Base-by-base conservation (phyloP, 176 grass and related monocot species). In the Raddia distichophylla region DNA sequence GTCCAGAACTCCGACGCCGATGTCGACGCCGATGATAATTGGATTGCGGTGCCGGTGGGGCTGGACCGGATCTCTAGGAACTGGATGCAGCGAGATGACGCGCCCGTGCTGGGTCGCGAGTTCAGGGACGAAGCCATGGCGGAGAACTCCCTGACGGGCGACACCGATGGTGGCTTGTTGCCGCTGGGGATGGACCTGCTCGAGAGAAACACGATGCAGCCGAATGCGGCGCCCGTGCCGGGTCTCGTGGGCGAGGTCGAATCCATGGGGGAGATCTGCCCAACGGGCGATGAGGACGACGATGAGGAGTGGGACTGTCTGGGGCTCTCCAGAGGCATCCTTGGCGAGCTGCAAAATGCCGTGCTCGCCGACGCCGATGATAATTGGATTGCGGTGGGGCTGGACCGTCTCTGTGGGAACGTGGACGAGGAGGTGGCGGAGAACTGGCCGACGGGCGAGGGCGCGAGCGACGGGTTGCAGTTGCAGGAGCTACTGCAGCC, bases 391-490 rank as follows among this genome's bases (percentile, higher is more conserved):
- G 27, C 27, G 27, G 27, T 63, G 68, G 57, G 56, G 67, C 35
- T 33, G 37, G 67, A 20, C 27, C 1, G 27, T 0, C 27, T 27
- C 27, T 27, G 48, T 74, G 22, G 67, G 0, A 27, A 50, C 22
- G 68, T 65, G 45, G 46, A 3, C 14, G 44, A 53, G 71, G 73
- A 60, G 33, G 46, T 74, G 71, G 71, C 70, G 33, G 69, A 80
- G 18, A 86, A 80, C 84, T 57, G 45, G 60, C 69, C 61, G 45
- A 7, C 59, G 3, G 50, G 14, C 37, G 50, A 67, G 51, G 63
- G 49, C n/a, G 73, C 42, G 63, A 34, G 63, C 17, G 82, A 35
- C 61, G 17, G 35, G 63, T 52, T 77, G 60, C 69, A 47, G 63
- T 52, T 77, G 60, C 69, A 51, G 84, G 73, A 64, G 5, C 64